Evolutionary conservation across 129 eudicot species (phyloP), one percentile per base, ranked within the genome.

Genomic region (Chrysanthemum lavandulifolium): DNA sequence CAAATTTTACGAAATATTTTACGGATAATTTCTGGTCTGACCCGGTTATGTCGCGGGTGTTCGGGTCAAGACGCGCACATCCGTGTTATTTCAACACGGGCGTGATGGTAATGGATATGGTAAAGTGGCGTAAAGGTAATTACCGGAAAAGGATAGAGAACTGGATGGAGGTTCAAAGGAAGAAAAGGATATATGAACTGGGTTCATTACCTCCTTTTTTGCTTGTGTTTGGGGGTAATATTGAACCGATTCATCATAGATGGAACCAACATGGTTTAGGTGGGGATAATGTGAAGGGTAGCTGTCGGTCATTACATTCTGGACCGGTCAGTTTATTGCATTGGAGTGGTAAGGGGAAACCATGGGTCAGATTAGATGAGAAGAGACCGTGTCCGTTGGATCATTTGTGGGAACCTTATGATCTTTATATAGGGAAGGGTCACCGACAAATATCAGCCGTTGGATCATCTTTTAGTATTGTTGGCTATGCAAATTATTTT

Each of bases 231-330:
- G 98, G 83, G 12, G 98, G 98, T 0, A 56, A 85, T 10, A 88
- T 93, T 65, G 96, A 93, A 79, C 87, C 95, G 56, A 87, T 92
- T 16, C 74, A 85, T 13, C 98, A 89, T 64, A 63, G 94, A 61
- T 92, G 98, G 98, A 92, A 92, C 81, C 98, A 92, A 18, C 98
- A 92, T 56, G 98, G 98, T 12, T 72, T 92, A 0, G 98, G 98
- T 0, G 98, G 98, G 1, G 98, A 92, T 74, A 92, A 92, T 75
- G 96, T 92, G 76, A 82, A 77, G 18, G 98, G 98, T 0, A 85
- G 95, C 43, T 93, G 98, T 47, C 78, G 98, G 82, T 31, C 84
- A 2, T 58, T 93, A 64, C 98, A 93, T 15, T 82, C 95, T 2
- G 98, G 98, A 45, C 98, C 92, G 71, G 98, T 93, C 55, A 93